A percentile compares a stretch with the other conserved stretches of the same genome.
phyloP scores from a whole-genome alignment of 208 protist species.

The Trichomonas vaginalis region DNA sequence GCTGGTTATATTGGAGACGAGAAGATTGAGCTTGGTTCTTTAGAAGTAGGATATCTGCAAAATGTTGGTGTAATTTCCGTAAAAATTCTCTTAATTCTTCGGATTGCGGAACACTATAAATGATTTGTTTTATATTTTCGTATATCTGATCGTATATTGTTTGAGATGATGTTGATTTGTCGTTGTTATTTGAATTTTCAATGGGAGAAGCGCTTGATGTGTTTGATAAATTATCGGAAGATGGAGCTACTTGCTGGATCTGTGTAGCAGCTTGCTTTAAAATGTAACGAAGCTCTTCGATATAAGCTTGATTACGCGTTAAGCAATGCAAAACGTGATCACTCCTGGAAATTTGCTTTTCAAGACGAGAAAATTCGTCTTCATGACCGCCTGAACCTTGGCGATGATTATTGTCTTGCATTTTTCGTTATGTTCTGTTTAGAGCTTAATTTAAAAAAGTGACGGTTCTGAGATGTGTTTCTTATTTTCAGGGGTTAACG shows the following conservation, averaged over 20 bases:
- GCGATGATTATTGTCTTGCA: background rate
- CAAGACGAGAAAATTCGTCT: background rate
- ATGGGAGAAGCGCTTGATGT: too few species aligned
- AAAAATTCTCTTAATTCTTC: background rate
- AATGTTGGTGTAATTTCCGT: background rate
- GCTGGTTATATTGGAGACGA: background rate
- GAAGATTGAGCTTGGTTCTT: background rate
- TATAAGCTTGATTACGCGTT: background rate
- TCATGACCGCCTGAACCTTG: background rate
- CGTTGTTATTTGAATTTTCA: too few species aligned
- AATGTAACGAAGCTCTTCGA: background rate
- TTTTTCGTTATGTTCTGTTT: background rate
- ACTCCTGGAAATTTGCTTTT: background rate
- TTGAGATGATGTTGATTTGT: background rate
- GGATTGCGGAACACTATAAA: background rate
- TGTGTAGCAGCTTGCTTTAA: background rate
- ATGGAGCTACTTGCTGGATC: background rate
- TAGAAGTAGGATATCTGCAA: background rate
- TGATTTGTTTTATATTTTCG: background rate
- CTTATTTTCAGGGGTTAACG: too few species aligned
- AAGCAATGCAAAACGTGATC: background rate
- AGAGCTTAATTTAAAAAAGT: too few species aligned
- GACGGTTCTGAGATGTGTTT: too few species aligned
- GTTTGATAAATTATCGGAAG: background rate
- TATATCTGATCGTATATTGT: background rate